phyloP scores from a whole-genome alignment of 78 protist species.

The Polysphondylium violaceum region DNA sequence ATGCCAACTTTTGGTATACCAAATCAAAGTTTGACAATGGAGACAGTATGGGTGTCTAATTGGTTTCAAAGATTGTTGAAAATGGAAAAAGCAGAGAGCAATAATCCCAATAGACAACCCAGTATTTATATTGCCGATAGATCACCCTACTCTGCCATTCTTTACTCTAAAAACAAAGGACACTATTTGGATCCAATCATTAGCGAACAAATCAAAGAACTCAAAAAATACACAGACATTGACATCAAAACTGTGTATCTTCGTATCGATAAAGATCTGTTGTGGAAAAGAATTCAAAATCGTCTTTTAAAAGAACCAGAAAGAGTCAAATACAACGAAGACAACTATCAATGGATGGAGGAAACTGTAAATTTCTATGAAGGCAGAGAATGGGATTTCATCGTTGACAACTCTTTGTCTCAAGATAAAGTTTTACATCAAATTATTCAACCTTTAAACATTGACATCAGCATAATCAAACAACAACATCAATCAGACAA shows the following conservation, averaged over 20 bases:
- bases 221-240: conserved; percentile 37
- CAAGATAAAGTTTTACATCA: background rate
- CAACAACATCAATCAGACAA: conserved; percentile 8
- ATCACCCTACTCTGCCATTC: conserved; percentile 78
- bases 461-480: background rate
- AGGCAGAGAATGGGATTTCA: conserved; percentile 45
- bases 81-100: conserved; percentile 16
- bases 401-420: conserved; percentile 19
- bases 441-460: background rate
- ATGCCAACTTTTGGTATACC: conserved; percentile 76
- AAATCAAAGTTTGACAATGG: conserved; percentile 72
- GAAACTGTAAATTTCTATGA: conserved; percentile 50
- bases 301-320: conserved; percentile 55
- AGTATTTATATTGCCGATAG: conserved; percentile 70
- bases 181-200: conserved; percentile 66
- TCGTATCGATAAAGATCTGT: conserved; percentile 15
- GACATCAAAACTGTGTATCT: conserved; percentile 61
- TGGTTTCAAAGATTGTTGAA: conserved; percentile 69
- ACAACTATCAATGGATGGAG: conserved; percentile 60
- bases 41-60: conserved; percentile 74
- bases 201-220: conserved; percentile 54
- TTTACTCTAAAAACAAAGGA: conserved; percentile 54
- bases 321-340: conserved; percentile 51
- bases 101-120: background rate
- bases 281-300: conserved; percentile 62